Conservation (phyloP, 208 protist genomes). For the Kentomonas sorsogonicus region DNA sequence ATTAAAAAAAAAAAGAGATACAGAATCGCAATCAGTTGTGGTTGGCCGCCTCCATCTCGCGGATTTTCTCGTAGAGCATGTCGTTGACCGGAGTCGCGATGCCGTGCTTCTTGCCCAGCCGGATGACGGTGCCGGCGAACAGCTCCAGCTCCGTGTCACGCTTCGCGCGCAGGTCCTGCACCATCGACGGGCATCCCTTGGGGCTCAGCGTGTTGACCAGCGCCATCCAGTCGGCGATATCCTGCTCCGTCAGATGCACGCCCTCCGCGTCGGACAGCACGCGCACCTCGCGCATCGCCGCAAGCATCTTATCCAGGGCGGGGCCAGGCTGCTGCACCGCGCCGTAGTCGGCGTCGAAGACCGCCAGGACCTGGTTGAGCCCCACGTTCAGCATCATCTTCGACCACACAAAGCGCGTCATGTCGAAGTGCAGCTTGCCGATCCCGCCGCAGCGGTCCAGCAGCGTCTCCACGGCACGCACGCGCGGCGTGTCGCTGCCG, state of each 20-base stretch:
- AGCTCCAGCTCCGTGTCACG: conserved; percentile 17
- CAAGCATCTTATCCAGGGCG: conserved; percentile 10
- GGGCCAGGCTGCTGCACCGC: conserved; percentile 3
- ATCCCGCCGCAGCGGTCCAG: conserved; percentile 6
- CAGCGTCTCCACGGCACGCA: conserved; percentile 3
- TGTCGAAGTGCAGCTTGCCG: conserved; percentile 7
- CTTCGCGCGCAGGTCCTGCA: conserved; percentile 12
- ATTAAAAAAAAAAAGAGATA: background rate
- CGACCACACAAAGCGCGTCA: conserved; percentile 10
- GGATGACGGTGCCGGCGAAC: conserved; percentile 17
- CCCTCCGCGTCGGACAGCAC: conserved; percentile 9
- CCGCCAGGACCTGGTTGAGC: conserved; percentile 13
- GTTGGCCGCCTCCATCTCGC: too few species aligned
- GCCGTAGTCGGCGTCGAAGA: conserved; percentile 12
- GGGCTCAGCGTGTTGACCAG: conserved; percentile 11
- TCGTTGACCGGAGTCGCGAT: too few species aligned
- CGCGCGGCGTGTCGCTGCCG: conserved; percentile 6
- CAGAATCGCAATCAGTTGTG: too few species aligned
- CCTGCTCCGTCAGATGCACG: conserved; percentile 14
- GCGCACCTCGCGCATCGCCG: conserved; percentile 18
- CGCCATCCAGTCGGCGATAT: conserved; percentile 13
- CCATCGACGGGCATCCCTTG: conserved; percentile 15
- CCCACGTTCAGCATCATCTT: conserved; percentile 22
- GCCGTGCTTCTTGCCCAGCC: conserved; percentile 16
- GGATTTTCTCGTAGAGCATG: too few species aligned